Percentiles rank a stretch among this genome's conserved stretches.
These are phyloP conservation scores for Saccharomycopsis oosterbeekiorum DNA, from an alignment of 805 yeast genomes.

Conservation along the genomic window DNA sequence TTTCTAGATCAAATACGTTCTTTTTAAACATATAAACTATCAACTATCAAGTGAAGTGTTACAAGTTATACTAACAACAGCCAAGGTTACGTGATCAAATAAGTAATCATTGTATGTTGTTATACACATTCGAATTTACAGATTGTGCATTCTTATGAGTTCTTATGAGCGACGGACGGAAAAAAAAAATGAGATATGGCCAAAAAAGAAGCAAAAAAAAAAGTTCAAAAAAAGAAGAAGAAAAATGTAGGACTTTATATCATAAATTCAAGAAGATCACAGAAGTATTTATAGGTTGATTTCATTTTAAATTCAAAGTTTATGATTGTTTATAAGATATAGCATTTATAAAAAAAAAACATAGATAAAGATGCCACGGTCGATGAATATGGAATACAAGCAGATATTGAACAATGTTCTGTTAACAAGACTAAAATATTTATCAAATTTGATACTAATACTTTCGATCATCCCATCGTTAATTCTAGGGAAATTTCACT, in stretches of 20 bases:
- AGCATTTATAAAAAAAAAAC: neutral
- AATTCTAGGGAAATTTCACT: slow-evolving; percentile 1
- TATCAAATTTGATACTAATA: slow-evolving; percentile 1
- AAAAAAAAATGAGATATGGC: too few species aligned
- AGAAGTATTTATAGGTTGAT: too few species aligned
- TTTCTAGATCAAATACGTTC: too few species aligned
- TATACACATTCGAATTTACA: too few species aligned
- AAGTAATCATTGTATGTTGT: too few species aligned
- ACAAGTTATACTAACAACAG: too few species aligned
- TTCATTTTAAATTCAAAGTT: neutral
- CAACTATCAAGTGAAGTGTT: too few species aligned
- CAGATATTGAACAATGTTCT: slow-evolving; percentile 8
- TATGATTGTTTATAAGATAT: neutral
- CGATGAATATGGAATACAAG: neutral
- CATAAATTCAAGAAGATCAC: neutral
- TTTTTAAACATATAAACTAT: too few species aligned
- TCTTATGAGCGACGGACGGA: too few species aligned
- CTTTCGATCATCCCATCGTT: slow-evolving; percentile 3
- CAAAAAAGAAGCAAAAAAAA: too few species aligned
- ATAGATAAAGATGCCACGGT: neutral
- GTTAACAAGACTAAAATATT: slow-evolving; percentile 10
- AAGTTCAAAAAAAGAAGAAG: neutral
- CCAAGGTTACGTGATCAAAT: too few species aligned
- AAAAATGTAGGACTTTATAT: neutral
- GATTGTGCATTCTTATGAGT: too few species aligned